Conservation (phyloP, 2,329 filamentous ascomycete genomes). For the Didymella segeticola region DNA sequence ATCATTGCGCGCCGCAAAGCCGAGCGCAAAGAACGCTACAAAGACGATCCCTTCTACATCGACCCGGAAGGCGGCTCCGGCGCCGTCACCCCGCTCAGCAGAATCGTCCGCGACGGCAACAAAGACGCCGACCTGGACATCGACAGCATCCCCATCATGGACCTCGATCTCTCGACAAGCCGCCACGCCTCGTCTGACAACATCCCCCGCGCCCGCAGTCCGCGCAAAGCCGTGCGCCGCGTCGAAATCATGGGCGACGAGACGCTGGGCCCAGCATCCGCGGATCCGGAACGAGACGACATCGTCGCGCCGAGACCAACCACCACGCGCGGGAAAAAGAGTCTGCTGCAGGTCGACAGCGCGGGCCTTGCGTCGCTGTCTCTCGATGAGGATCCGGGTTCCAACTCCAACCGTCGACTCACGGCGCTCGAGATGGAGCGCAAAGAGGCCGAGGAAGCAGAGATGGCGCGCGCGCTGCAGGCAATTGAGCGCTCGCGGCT, state of each 20-base stretch:
- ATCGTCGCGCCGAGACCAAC: constrained; percentile 34
- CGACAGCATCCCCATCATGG: constrained; percentile 94
- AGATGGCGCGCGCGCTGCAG: constrained; percentile 87
- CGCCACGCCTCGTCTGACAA: constrained; percentile 23
- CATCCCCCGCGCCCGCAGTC: constrained; percentile 33
- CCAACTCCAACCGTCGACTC: constrained; percentile 27
- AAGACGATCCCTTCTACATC: constrained; percentile 97
- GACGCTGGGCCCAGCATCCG: constrained; percentile 51
- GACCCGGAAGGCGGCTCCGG: constrained; percentile 61
- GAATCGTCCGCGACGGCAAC: constrained; percentile 71
- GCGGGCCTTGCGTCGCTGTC: constrained; percentile 77
- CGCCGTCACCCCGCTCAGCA: constrained; percentile 78
- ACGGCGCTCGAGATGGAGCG: constrained; percentile 66
- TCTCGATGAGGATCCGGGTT: constrained; percentile 62
- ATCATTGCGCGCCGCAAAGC: constrained; percentile 76
- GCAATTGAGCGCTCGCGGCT: constrained; percentile 86
- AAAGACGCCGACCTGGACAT: constrained; percentile 79
- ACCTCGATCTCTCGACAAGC: constrained; percentile 72
- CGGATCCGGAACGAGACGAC: constrained; percentile 36
- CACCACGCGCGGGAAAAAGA: constrained; percentile 60
- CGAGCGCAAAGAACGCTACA: constrained; percentile 81
- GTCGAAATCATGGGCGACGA: constrained; percentile 58
- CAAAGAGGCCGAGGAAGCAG: constrained; percentile 77
- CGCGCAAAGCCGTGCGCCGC: constrained; percentile 43
- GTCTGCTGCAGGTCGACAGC: constrained; percentile 84